Evolutionary conservation across 352 stramenopile species (phyloP), one percentile per base, ranked within the genome.

Genomic region (Blastocystis sp.): DNA sequence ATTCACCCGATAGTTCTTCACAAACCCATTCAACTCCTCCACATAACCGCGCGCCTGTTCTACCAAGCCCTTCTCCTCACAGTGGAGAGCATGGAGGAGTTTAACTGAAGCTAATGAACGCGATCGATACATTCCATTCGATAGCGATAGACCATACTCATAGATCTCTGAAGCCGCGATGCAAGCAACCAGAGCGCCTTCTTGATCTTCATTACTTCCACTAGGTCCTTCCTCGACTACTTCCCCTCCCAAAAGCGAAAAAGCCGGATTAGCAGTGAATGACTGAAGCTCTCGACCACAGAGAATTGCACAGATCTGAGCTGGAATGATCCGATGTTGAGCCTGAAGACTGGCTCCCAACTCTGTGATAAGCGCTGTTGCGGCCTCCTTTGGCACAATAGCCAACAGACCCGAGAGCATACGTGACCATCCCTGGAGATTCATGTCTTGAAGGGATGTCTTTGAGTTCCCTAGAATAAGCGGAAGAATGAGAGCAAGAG

Each of bases 301-400:
- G 3, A 83, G 43, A 3, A 83, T 83, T 27, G 37, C 63, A n/a
- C 71, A 83, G 39, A 83, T 83, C n/a, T 83, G 71, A 24, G 71
- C 14, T 46, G 71, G 71, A 66, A 83, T 83, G 24, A 83, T 3
- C 0, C 27, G 21, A 24, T 83, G 21, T 24, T 83, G 46, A 9
- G 49, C 42, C 19, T 32, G 46, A 7, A 83, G 29, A 32, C 51
- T 57, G 21, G 63, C 58, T 51, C 46, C 71, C 49, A 83, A 27
- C 14, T 83, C 71, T 14, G n/a, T 59, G 29, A 83, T 65, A 19
- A 83, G 57, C 9, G 43, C 3, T 21, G 2, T 59, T 21, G 71
- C 56, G 6, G 32, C 29, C 14, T 51, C 35, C n/a, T 21, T 66
- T 12, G 71, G 52, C 49, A 83, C 46, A 16, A 63, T 83, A 2